Evolutionary conservation across 2,329 filamentous ascomycete genomes (phyloP), one percentile per base, ranked within the genome.

Genomic region (Ophiosphaerella herpotricha): DNA sequence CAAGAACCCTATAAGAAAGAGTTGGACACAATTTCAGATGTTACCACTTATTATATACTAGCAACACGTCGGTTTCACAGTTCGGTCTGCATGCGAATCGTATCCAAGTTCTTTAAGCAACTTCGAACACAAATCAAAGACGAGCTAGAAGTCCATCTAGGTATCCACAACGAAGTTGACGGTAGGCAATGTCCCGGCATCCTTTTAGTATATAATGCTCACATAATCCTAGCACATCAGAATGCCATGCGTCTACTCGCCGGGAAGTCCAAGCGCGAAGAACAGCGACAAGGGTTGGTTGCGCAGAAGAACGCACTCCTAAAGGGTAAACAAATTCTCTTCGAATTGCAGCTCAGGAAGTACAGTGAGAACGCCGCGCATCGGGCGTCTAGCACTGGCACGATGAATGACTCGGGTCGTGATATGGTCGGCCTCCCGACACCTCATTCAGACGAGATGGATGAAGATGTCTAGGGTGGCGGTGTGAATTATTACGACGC

Each of bases 31-130:
- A 81, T 88, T 0, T 79, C 85, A 0, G 84, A 84, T 4, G 79
- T 89, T 38, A 77, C 86, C 0, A 86, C 82, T 0, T 91, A 91
- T 67, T 91, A 91, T 63, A 78, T 83, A 39, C 81, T 87, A 4
- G 87, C 88, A 0, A 81, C 84, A 0, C 74, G 79, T 31, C 81
- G 87, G 1, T 88, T 90, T 59, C 78, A 84, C 0, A 87, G 91
- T 24, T 65, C 66, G 0, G 61, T 81, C 5, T 72, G 64, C 23
- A 71, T 73, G 58, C 60, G 74, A 1, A 61, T 78, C 1, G 62
- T 74, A n/a, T 64, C 52, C 0, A 70, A 76, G 36, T 57, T 76
- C 31, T 71, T 70, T 54, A 62, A 63, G 29, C 46, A 54, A 13
- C 51, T 73, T 0, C 54, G 58, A 2, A 49, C 34, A 0, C 49